A percentile compares a stretch with the other conserved stretches of the same genome.
phyloP scores from a whole-genome alignment of 768 basidiomycete genomes.

The Tulasnella calospora region DNA sequence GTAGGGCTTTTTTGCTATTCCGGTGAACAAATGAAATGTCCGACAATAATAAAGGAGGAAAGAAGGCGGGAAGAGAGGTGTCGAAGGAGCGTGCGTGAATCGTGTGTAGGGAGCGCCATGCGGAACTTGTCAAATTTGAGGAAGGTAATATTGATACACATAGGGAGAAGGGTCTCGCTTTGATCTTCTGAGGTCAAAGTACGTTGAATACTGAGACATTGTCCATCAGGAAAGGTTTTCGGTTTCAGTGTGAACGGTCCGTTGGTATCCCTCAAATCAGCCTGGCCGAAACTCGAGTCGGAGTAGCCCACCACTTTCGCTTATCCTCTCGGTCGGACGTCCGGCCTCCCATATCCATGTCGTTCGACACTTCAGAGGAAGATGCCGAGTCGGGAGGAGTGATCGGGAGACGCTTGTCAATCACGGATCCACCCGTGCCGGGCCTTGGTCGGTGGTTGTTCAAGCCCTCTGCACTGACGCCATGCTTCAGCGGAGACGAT shows the following conservation, averaged over 20 bases:
- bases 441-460: neutral
- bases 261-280: neutral
- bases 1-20: neutral
- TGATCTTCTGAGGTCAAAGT: neutral
- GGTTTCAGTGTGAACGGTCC: neutral
- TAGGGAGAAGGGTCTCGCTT: neutral
- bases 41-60: neutral
- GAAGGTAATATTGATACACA: neutral
- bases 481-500: neutral
- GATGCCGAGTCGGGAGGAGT: constrained; percentile 23
- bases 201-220: neutral
- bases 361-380: constrained; percentile 19
- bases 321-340: neutral
- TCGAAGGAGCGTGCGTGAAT: neutral
- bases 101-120: neutral
- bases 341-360: neutral
- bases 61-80: neutral
- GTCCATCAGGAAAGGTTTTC: neutral
- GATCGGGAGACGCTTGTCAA: constrained; percentile 6
- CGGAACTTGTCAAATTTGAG: neutral
- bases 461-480: neutral
- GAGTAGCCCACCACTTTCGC: neutral
- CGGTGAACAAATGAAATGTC: neutral
- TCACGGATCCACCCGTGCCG: neutral
- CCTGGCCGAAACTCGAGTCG: neutral